Percentiles rank a stretch among this genome's conserved stretches.
These are phyloP conservation scores for Ophiostoma quercus DNA, from an alignment of 2,329 filamentous ascomycete genomes.

Conservation along the genomic window DNA sequence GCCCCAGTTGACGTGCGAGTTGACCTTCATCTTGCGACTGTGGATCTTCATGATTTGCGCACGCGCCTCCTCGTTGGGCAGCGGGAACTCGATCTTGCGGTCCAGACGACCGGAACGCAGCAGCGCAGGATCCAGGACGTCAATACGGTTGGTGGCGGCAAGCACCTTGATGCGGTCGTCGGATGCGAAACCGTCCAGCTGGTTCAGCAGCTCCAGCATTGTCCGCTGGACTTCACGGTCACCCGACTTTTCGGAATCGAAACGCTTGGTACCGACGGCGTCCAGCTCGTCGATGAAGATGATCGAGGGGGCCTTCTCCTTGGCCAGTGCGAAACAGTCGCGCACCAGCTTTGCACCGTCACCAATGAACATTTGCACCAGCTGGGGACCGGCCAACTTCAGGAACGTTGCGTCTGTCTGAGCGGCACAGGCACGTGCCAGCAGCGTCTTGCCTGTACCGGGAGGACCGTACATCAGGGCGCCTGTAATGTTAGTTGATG, in stretches of 20 bases:
- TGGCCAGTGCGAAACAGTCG: constrained; percentile 94
- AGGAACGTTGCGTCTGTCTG: constrained; percentile 98
- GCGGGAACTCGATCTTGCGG: constrained; percentile 95
- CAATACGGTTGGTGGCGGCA: constrained; percentile 88
- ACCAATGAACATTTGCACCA: constrained; percentile 99
- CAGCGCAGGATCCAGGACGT: constrained; percentile 86
- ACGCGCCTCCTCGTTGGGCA: constrained; percentile 95
- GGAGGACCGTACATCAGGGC: constrained; percentile 96
- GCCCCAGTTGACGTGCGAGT: constrained; percentile 86
- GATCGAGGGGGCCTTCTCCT: constrained; percentile 97
- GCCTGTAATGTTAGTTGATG: constrained; percentile 48
- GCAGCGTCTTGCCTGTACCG: constrained; percentile 83
- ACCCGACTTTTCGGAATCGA: constrained; percentile 96
- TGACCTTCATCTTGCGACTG: constrained; percentile 96
- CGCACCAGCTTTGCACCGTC: constrained; percentile 96
- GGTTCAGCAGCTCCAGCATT: constrained; percentile 97
- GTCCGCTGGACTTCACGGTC: constrained; percentile 97
- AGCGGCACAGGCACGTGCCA: constrained; percentile 91
- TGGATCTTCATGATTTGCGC: constrained; percentile 97
- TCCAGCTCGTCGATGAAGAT: constrained; percentile 99
- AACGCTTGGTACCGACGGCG: constrained; percentile 97
- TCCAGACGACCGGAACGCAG: constrained; percentile 89
- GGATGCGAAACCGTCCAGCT: constrained; percentile 95
- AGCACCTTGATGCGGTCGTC: constrained; percentile 96
- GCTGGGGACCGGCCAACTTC: constrained; percentile 93